phyloP scores from a whole-genome alignment of 495 filamentous ascomycete species.

The Penicillium ochrochloron region DNA sequence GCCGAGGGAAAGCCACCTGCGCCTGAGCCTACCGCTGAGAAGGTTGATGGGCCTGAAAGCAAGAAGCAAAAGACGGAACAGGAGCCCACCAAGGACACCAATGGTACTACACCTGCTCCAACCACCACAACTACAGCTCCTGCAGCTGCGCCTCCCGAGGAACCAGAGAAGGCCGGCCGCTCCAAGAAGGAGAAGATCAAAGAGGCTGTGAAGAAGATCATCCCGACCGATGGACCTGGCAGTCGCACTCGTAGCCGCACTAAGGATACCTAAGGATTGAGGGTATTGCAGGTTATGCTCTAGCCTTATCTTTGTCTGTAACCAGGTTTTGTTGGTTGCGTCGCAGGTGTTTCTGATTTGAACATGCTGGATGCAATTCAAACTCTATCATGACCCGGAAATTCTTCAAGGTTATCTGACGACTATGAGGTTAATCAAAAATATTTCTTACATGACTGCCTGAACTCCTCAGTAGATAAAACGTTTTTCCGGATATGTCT shows the following conservation, averaged over 20 bases:
- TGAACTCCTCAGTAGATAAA: background rate
- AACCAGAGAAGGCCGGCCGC: conserved; percentile 39
- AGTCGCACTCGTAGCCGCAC: conserved; percentile 50
- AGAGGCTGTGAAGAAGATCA: conserved; percentile 35
- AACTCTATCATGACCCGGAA: background rate
- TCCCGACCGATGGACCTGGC: conserved; percentile 43
- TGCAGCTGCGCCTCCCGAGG: conserved; percentile 19
- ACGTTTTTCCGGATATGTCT: background rate
- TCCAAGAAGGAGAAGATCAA: conserved; percentile 46
- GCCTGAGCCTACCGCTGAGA: conserved; percentile 19
- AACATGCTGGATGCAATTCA: background rate
- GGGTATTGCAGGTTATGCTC: background rate
- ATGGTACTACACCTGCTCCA: conserved; percentile 16
- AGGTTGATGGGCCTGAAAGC: conserved; percentile 23
- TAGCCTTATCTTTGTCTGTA: background rate
- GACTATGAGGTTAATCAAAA: conserved; percentile 9
- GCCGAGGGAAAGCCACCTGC: background rate
- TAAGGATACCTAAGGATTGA: conserved; percentile 30
- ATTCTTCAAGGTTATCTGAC: background rate
- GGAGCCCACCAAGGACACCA: conserved; percentile 17
- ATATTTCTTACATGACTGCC: background rate
- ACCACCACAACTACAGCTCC: background rate
- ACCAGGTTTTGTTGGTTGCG: background rate
- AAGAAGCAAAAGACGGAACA: conserved; percentile 41
- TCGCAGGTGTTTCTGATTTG: background rate